Evolutionary conservation across 768 basidiomycete genomes (phyloP).

Genomic region (Suillus subluteus): DNA sequence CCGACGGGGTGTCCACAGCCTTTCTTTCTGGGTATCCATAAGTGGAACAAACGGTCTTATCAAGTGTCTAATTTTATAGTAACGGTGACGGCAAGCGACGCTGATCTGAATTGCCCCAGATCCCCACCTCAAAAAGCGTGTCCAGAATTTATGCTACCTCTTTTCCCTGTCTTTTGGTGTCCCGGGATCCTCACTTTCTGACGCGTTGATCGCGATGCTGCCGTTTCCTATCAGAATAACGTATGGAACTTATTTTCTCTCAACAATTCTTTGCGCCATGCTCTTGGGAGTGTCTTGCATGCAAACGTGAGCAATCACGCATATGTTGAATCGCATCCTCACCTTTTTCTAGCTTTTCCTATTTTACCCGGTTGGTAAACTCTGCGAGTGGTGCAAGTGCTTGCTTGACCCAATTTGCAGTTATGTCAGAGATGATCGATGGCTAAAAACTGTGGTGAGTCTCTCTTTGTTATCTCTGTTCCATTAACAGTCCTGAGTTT

Average conservation of each 20-base stretch:
- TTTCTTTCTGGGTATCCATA: background rate
- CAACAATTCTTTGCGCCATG: background rate
- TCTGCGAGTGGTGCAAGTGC: background rate
- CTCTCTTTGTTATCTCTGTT: background rate
- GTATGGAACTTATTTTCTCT: slow-evolving; percentile 3
- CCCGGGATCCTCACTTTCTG: background rate
- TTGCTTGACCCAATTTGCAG: background rate
- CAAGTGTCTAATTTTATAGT: background rate
- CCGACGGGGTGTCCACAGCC: background rate
- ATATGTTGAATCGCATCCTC: background rate
- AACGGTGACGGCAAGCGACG: background rate
- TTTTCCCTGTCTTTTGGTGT: background rate
- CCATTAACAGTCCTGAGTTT: background rate
- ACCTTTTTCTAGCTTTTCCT: slow-evolving; percentile 1
- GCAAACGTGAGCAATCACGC: background rate
- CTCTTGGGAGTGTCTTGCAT: slow-evolving; percentile 2
- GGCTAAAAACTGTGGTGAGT: background rate
- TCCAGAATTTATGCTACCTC: background rate
- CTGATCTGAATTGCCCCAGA: background rate
- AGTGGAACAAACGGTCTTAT: background rate
- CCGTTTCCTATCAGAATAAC: background rate
- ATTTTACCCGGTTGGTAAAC: slow-evolving; percentile 2
- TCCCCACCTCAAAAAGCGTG: background rate
- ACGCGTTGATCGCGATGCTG: slow-evolving; percentile 5
- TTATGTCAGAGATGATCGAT: slow-evolving; percentile 8